Evolutionary conservation across 2,329 filamentous ascomycete genomes (phyloP).

Genomic region (Colletotrichum sp.): DNA sequence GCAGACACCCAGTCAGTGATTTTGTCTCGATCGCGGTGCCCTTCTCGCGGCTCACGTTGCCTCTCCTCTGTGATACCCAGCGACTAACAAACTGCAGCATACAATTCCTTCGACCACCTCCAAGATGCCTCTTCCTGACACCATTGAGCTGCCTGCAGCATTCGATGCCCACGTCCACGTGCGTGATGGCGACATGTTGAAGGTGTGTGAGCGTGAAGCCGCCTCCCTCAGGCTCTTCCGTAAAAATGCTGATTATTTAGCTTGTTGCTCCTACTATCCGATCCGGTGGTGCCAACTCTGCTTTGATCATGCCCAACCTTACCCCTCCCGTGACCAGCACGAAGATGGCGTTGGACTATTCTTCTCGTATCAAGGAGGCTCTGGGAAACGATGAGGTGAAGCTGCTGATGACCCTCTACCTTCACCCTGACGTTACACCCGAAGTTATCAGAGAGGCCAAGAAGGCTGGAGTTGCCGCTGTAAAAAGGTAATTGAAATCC

Average conservation of each 20-base stretch:
- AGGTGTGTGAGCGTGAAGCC: background rate
- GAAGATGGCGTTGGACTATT: constrained; percentile 69
- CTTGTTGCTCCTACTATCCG: constrained; percentile 56
- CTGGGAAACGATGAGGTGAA: constrained; percentile 47
- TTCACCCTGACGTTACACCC: constrained; percentile 68
- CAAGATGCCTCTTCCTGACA: constrained; percentile 15
- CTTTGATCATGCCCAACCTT: constrained; percentile 62
- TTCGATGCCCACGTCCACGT: constrained; percentile 77
- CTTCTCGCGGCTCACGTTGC: background rate
- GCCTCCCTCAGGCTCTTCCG: background rate
- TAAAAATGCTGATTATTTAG: background rate
- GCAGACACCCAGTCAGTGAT: background rate
- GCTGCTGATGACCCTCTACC: constrained; percentile 77
- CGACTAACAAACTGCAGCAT: background rate
- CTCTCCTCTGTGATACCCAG: background rate
- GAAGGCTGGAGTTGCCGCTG: constrained; percentile 71
- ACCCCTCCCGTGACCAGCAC: constrained; percentile 68
- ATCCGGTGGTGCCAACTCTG: constrained; percentile 59
- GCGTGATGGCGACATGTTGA: constrained; percentile 70
- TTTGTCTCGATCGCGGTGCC: background rate
- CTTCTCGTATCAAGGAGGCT: constrained; percentile 62
- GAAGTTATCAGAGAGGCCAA: constrained; percentile 76
- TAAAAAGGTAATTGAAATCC: constrained; percentile 52
- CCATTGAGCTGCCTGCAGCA: constrained; percentile 62
- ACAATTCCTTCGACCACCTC: background rate